Evolutionary conservation across 345 rosid species (phyloP).

Genomic region (Acer negundo): DNA sequence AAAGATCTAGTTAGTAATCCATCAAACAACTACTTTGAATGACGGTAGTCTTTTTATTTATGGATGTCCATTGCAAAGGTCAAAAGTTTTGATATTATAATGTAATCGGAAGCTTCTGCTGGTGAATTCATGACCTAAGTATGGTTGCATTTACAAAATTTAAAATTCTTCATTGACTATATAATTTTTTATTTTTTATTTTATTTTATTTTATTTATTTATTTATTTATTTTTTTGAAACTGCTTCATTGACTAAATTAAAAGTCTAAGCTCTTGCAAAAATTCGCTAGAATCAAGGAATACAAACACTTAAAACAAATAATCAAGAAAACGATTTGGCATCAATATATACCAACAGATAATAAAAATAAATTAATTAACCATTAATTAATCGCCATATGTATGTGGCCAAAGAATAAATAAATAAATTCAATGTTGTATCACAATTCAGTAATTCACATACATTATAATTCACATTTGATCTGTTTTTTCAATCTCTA

Average conservation of each 20-base stretch:
- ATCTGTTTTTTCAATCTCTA: background rate
- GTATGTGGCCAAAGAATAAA: constrained; percentile 19
- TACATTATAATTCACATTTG: background rate
- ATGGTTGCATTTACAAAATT: background rate
- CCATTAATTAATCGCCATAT: too few relatives aligned
- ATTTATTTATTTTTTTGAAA: too few relatives aligned
- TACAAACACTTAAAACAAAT: background rate
- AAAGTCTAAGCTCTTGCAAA: background rate
- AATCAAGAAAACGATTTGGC: background rate
- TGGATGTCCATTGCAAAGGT: background rate
- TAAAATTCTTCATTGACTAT: background rate
- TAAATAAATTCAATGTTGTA: background rate
- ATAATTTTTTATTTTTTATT: too few relatives aligned
- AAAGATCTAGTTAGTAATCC: background rate
- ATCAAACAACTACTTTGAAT: background rate
- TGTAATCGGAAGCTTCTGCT: background rate
- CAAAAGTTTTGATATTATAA: constrained; percentile 2
- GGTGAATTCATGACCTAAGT: background rate
- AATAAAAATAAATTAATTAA: too few relatives aligned
- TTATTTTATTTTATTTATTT: too few relatives aligned
- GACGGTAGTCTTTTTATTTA: background rate
- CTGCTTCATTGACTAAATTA: background rate
- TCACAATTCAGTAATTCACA: background rate
- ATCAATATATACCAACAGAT: too few relatives aligned
- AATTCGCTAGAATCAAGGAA: background rate